Conservation (phyloP, 768 basidiomycete species). For the Russula brevipes region DNA sequence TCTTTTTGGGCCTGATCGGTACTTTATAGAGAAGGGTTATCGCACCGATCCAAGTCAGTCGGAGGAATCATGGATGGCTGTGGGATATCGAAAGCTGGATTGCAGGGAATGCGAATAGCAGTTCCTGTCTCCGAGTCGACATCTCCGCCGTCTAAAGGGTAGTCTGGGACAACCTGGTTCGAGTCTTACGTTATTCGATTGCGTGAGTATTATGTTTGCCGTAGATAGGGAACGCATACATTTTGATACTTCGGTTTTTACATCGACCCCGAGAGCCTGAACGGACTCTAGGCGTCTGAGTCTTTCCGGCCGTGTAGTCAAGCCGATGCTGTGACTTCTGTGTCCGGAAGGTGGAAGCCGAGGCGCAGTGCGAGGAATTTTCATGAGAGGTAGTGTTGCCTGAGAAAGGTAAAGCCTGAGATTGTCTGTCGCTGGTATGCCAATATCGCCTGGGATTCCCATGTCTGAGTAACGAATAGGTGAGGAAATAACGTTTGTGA, state of each 20-base stretch:
- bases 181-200: neutral
- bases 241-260: constrained; percentile 3
- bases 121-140: constrained; percentile 8
- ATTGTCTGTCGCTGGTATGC: constrained; percentile 22
- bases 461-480: neutral
- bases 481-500: neutral
- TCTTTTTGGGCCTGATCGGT: neutral
- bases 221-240: constrained; percentile 1
- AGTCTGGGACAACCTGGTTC: constrained; percentile 2
- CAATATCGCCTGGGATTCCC: constrained; percentile 20
- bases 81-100: constrained; percentile 20
- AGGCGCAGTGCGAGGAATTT: constrained; percentile 16
- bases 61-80: constrained; percentile 15
- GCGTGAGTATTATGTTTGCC: neutral
- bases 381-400: constrained; percentile 21
- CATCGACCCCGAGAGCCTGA: neutral
- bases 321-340: constrained; percentile 19
- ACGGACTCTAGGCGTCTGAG: constrained; percentile 15
- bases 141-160: constrained; percentile 7
- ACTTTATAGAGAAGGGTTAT: neutral
- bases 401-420: constrained; percentile 21
- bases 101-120: constrained; percentile 15
- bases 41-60: constrained; percentile 16
- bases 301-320: constrained; percentile 20
- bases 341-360: constrained; percentile 21